A percentile compares a stretch with the other conserved stretches of the same genome.
Evolutionary conservation across 805 yeast genomes (phyloP).

Genomic region (Wickerhamomyces rabaulensis): DNA sequence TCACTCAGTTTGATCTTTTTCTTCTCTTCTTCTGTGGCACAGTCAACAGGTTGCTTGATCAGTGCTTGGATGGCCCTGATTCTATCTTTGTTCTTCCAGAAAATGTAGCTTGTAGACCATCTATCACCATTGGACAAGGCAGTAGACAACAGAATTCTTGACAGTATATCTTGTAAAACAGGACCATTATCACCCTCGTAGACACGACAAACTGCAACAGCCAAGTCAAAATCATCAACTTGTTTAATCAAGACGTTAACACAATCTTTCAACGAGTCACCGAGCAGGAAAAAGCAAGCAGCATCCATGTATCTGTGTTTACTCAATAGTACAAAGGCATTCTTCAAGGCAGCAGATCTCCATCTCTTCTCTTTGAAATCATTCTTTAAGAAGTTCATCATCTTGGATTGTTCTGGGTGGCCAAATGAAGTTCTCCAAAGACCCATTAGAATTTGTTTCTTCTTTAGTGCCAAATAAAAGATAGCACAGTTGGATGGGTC

Average conservation of each 20-base stretch:
- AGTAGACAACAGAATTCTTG: constrained; percentile 43
- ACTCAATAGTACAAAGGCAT: constrained; percentile 85
- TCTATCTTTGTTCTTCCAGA: constrained; percentile 55
- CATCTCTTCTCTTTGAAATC: constrained; percentile 75
- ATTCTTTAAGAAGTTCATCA: constrained; percentile 69
- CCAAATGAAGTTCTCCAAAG: constrained; percentile 77
- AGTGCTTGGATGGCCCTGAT: constrained; percentile 57
- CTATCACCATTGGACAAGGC: constrained; percentile 63
- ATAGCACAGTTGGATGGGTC: constrained; percentile 76
- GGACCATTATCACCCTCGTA: constrained; percentile 62
- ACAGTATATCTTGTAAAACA: constrained; percentile 43
- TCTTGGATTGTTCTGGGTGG: constrained; percentile 78
- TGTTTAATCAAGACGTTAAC: constrained; percentile 68
- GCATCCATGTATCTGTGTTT: constrained; percentile 86
- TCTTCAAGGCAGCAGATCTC: constrained; percentile 85
- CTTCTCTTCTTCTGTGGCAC: constrained; percentile 29
- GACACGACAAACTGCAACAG: constrained; percentile 75
- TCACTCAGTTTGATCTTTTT: constrained; percentile 14
- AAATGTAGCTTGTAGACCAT: constrained; percentile 80
- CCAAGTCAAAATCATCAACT: constrained; percentile 63
- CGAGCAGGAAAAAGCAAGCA: constrained; percentile 82
- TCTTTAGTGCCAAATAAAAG: constrained; percentile 71
- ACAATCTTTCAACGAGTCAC: constrained; percentile 70
- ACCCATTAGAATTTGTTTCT: constrained; percentile 70
- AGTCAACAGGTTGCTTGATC: constrained; percentile 46